Evolutionary conservation across 192 early-diverging fungal genomes (phyloP), one percentile per base, ranked within the genome.

Genomic region (Backusella sp.): DNA sequence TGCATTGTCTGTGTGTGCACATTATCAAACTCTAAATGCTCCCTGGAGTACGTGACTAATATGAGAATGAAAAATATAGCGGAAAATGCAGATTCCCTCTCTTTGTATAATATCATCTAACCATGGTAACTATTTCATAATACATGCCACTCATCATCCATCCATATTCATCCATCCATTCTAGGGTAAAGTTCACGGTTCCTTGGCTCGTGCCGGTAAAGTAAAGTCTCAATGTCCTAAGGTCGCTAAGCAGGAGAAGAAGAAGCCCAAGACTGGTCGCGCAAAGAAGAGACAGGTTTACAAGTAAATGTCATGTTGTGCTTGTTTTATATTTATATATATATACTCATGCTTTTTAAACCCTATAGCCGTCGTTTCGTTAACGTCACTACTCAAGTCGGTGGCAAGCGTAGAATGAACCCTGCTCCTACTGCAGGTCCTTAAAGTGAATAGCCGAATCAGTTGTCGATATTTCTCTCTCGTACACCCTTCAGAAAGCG

Each of bases 161-260:
- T 44, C 26, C 26, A 23, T 30, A 49, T 76, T 32, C 59, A 77
- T 77, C 76, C 69, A 66, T 77, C 28, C 14, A 59, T 8, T 74
- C 28, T 87, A 97, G 97, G 97, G 96, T 93, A 99, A 99, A 94
- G 97, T 99, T 84, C 97, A 99, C 94, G 97, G 97, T 91, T 97
- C 96, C 79, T 92, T 99, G 84, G 95, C 98, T 91, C 97, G 98
- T 98, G 98, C 98, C 90, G 98, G 98, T 93, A 99, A 99, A 90
- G 98, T 99, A 86, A 99, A 99, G 96, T 94, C 93, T 82, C 97
- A 98, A 89, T 95, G 93, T 80, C 96, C 98, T 83, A 98, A 97
- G 92, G 98, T 98, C 81, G 96, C 96, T 82, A 92, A 94, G 90
- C 92, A 96, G 83, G 96, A 97, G 83, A 96, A 98, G 93, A 90